phyloP scores from a whole-genome alignment of 2,329 filamentous ascomycete genomes.

The Penicillium verrucosum region DNA sequence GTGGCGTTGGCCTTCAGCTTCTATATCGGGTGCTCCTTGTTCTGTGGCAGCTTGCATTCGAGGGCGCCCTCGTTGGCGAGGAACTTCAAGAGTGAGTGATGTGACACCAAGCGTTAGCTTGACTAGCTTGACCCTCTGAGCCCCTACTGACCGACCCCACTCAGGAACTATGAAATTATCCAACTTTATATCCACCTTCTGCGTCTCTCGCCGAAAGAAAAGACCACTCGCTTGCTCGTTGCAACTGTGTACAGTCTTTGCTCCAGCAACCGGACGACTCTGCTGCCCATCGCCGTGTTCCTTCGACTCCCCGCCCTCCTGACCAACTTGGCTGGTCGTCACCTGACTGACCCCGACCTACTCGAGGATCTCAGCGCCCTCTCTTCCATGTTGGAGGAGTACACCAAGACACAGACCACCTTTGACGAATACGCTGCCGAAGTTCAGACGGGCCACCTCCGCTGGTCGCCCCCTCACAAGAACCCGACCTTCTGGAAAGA shows the following conservation, averaged over 20 bases:
- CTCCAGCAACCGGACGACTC: conserved; percentile 62
- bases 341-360: conserved; percentile 49
- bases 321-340: conserved; percentile 54
- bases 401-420: conserved; percentile 66
- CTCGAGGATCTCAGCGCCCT: conserved; percentile 49
- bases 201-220: conserved; percentile 91
- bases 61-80: conserved; percentile 65
- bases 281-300: conserved; percentile 80
- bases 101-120: neutral
- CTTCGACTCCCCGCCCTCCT: conserved; percentile 70
- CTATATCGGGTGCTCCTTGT: conserved; percentile 92
- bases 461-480: conserved; percentile 89
- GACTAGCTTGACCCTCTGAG: neutral
- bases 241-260: conserved; percentile 88
- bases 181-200: conserved; percentile 89
- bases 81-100: conserved; percentile 62
- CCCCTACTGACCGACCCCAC: conserved; percentile 14
- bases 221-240: conserved; percentile 87
- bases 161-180: conserved; percentile 86
- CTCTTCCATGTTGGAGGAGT: conserved; percentile 75
- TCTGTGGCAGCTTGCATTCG: conserved; percentile 95
- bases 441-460: conserved; percentile 78
- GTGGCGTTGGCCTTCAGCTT: conserved; percentile 85
- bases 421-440: conserved; percentile 74
- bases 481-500: conserved; percentile 87